Evolutionary conservation across 1,284 basidiomycete species (phyloP), one percentile per base, ranked within the genome.

Genomic region (Fomitopsis palustris): DNA sequence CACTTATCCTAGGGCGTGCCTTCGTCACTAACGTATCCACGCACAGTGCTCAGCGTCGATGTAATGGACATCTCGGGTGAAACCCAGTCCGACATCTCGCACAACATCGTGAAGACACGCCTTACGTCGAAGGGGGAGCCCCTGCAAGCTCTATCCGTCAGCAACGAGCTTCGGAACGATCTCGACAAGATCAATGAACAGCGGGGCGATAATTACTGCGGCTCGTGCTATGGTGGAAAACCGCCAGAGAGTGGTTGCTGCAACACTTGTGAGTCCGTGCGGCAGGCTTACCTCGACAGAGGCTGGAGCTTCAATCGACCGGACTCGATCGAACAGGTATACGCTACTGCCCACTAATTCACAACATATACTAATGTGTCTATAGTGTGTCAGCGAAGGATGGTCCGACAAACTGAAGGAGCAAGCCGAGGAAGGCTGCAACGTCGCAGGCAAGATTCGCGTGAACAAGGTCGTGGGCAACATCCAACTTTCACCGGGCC

Each of bases 41-140:
- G 1, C 67, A n/a, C n/a, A 97, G 95, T 98, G 51, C 82, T 98
- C 54, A 95, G 93, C 71, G 76, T 99, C 57, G 97, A 99, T 74
- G 87, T 99, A 56, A 97, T 98, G 92, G 97, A 99, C 72, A 97
- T 99, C 62, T 94, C 92, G 59, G 97, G 97, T 29, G 96, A 98
- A 78, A 87, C 91, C 47, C 95, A 97, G 72, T 83, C 89, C 61
- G 95, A 97, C 68, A 74, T 97, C 49, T 83, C 92, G 12, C 96
- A 98, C 75, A 95, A 95, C 70, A 83, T 99, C 61, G 70, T 89
- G 60, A 97, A 98, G 73, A 88, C 85, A 7, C 86, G 97, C 19
- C 76, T 98, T 27, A 82, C 86, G 61, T 70, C 78, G 29, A 67
- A 79, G 6, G 95, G 95, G 3, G 69, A 72, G 9, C 72, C 77